phyloP scores from a whole-genome alignment of 208 protist genomes.

The Leishmania lainsoni region DNA sequence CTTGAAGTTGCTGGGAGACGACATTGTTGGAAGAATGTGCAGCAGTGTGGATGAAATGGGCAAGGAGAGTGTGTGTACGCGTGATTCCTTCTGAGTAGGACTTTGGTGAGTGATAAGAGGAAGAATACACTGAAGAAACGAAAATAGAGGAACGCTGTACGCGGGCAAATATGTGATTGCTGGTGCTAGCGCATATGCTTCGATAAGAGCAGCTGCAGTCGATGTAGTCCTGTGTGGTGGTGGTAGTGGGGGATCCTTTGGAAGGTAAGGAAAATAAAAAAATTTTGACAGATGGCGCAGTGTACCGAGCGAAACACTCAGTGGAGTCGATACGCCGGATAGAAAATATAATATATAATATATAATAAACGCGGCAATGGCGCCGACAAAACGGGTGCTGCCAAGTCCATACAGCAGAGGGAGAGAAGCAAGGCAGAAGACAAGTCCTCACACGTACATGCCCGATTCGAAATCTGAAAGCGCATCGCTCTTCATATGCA shows the following conservation, averaged over 20 bases:
- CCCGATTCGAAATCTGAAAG: background rate
- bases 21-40: slow-evolving; percentile 19
- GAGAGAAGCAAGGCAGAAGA: background rate
- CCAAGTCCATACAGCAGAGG: background rate
- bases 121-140: no score
- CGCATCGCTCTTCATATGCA: background rate
- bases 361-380: background rate
- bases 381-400: background rate
- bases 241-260: background rate
- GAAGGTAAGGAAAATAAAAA: background rate
- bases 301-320: background rate
- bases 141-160: no score
- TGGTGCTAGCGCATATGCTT: background rate
- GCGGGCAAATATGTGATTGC: background rate
- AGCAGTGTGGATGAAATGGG: background rate
- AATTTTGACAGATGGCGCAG: background rate
- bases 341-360: background rate
- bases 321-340: background rate
- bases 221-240: background rate
- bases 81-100: slow-evolving; percentile 1
- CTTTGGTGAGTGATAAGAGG: no score
- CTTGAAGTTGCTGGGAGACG: slow-evolving; percentile 31
- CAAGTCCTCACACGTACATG: background rate
- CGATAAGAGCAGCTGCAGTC: background rate
- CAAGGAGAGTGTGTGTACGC: background rate